phyloP scores from a whole-genome alignment of 202 grass and related monocot genomes.

The Panicum hallii region DNA sequence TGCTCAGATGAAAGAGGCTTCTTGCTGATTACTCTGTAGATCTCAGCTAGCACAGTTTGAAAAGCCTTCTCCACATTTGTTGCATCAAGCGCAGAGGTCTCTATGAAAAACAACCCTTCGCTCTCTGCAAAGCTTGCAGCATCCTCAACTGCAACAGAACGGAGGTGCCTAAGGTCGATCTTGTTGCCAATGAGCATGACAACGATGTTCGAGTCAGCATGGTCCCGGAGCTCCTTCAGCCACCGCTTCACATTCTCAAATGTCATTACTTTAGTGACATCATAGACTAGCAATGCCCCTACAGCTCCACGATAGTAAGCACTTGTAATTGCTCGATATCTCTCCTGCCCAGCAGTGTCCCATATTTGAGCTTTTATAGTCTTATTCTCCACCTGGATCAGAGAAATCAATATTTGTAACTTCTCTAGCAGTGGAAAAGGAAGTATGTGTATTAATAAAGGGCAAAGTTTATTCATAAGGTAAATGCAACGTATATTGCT shows the following conservation, averaged over 20 bases:
- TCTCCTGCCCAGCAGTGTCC: conserved; percentile 37
- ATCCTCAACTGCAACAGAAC: conserved; percentile 23
- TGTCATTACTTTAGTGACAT: not conserved
- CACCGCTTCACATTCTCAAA: conserved; percentile 27
- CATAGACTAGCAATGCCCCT: conserved; percentile 31
- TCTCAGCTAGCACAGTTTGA: conserved; percentile 26
- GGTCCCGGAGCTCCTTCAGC: conserved; percentile 32
- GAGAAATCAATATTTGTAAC: not conserved
- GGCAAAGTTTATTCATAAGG: not conserved
- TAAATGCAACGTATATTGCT: not conserved
- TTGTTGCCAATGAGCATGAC: conserved; percentile 43
- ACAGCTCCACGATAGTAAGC: conserved; percentile 35
- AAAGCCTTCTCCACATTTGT: conserved; percentile 31
- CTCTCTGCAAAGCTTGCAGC: conserved; percentile 29
- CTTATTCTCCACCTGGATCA: conserved; percentile 19
- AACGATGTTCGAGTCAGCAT: conserved; percentile 37
- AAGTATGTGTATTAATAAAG: not conserved
- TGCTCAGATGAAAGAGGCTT: conserved; percentile 11
- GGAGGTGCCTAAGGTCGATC: conserved; percentile 29
- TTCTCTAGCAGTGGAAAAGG: not conserved
- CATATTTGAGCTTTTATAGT: conserved; percentile 34
- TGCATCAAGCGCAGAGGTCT: conserved; percentile 28
- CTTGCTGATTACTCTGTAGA: conserved; percentile 35
- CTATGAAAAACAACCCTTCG: conserved; percentile 29
- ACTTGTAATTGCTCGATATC: conserved; percentile 22